Base-by-base conservation (phyloP, 176 grass and related monocot species). In the Guadua angustifolia region DNA sequence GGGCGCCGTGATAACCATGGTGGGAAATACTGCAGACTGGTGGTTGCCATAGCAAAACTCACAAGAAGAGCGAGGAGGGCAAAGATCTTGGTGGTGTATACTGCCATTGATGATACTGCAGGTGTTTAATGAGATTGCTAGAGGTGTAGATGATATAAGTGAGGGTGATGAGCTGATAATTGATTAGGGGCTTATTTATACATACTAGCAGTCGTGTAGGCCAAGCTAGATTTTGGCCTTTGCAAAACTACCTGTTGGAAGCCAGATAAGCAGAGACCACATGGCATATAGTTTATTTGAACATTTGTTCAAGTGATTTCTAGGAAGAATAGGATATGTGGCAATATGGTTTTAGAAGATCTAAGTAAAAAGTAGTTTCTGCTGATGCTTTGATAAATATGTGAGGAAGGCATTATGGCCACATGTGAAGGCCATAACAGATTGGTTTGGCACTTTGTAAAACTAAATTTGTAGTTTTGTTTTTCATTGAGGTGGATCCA, bases 211-310 rank as follows among this genome's bases (percentile, higher is more conserved):
- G 14, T 33, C 24, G 8, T 47, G 16, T 29, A 68, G 5, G 10
- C 26, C 73, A 84, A 57, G 82, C 19, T 60, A 72, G 36, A 53
- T 56, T 38, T 77, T 77, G 73, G 12, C 35, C 4, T 59, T 77
- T 69, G 19, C 13, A 57, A 33, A 67, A 57, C 26, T 43, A 69
- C 8, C 47, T 11, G 53, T 33, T 68, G 29, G 47, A 47, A 7
- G 42, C 9, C 11, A 19, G 51, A 79, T 85, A 85, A 62, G 66
- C 14, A 17, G 9, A 62, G 16, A 70, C 70, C 65, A 50, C 15
- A 69, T 62, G 43, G 19, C 0, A 12, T 51, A 11, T 9, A 35
- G 26, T 85, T 77, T 71, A 39, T 61, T 62, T 50, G 6, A 3
- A 26, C 9, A 25, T 79, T 63, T 61, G 26, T n/a, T 62, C 15